Evolutionary conservation across 257 asterid species (phyloP).

Genomic region (Schizonepeta tenuifolia): DNA sequence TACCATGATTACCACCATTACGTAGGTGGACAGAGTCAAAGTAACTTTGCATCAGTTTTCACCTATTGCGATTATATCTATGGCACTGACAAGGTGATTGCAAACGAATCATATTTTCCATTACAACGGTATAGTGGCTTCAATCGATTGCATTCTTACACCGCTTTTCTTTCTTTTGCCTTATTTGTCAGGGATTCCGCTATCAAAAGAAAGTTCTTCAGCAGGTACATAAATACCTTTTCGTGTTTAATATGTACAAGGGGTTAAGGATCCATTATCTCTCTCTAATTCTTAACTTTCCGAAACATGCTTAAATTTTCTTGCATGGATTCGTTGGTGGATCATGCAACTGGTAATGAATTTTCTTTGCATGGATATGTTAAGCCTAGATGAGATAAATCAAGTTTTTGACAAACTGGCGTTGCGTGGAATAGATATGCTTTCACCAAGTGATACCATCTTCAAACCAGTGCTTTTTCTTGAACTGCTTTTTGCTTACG

Average conservation of each 20-base stretch:
- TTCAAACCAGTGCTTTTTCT: not conserved
- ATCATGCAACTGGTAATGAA: not conserved
- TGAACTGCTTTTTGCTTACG: not conserved
- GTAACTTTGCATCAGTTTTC: slow-evolving; percentile 98
- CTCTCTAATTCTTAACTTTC: not conserved
- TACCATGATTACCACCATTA: slow-evolving; percentile 99
- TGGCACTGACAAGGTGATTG: slow-evolving; percentile 94
- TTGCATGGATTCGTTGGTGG: not conserved
- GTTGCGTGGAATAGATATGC: not conserved
- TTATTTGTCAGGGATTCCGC: slow-evolving; percentile 72
- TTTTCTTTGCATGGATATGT: not conserved
- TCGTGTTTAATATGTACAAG: not conserved
- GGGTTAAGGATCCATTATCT: not conserved
- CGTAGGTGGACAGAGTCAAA: slow-evolving; percentile 96
- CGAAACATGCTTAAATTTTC: not conserved
- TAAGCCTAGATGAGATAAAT: not conserved
- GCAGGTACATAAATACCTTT: slow-evolving; percentile 54
- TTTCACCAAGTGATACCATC: not conserved
- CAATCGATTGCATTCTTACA: slow-evolving; percentile 23
- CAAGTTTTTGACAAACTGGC: not conserved
- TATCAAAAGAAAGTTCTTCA: slow-evolving; percentile 85
- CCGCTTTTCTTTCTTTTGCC: not conserved
- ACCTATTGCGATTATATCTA: slow-evolving; percentile 95
- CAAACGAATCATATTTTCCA: not conserved
- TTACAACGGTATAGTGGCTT: slow-evolving; percentile 19